Base-by-base conservation (phyloP, 495 filamentous ascomycete species). In the Annulohypoxylon nitens region DNA sequence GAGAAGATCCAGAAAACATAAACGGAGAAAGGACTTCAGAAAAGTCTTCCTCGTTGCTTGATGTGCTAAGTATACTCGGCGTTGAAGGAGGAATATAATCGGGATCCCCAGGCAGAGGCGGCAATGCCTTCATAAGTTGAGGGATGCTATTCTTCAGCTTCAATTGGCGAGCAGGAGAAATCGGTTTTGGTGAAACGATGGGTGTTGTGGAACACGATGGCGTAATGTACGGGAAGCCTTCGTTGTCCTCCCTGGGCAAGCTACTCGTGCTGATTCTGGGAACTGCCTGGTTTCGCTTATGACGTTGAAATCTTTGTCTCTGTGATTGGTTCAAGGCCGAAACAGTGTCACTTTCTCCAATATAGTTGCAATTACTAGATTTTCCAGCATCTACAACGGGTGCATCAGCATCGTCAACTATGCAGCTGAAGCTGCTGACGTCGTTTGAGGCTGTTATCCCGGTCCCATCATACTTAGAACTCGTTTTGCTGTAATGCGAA, bases 141-240 rank as follows among this genome's bases (percentile, higher is more conserved):
- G 85, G 83, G 26, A 86, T 78, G 64, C 85, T 86, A 67, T 84
- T 83, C 69, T 85, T 85, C 58, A 85, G 75, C 62, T 79, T 82
- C 45, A 86, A 77, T 70, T 83, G 78, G 37, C 81, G 78, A 50
- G 75, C 81, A 34, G 85, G 81, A 10, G 83, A 86, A 11, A 85
- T 84, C 10, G 84, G 84, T 45, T 82, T 79, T 14, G 83, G 83
- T 36, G 82, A 79, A 4, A 86, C 68, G 51, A 86, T 80, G 16
- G 80, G 77, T 14, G 65, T 67, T 4, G 69, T 73, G 30, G 76
- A 78, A 43, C 75, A 78, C 20, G 76, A 73, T 16, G 76, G 73
- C 5, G 70, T 54, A 18, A 78, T 76, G 33, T 76, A 68, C 9
- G 71, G 76, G 43, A 72, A 71, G 1, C 71, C 66, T 69, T 76